Conservation (phyloP, 148 eudicot species). For the Polygonum maritimum region DNA sequence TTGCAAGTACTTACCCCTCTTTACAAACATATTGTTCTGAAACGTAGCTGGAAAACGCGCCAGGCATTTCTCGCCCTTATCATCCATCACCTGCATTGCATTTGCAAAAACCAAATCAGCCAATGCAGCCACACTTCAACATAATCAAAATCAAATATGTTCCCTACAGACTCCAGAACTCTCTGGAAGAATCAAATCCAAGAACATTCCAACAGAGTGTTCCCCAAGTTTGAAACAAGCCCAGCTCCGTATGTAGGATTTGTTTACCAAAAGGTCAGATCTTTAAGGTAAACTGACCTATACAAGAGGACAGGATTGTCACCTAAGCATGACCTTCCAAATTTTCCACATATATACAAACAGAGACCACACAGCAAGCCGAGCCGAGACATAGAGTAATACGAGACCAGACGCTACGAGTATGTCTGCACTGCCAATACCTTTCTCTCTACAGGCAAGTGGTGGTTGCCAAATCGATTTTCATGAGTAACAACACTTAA, state of each 20-base stretch:
- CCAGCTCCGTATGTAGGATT: background rate
- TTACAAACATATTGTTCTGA: constrained; percentile 96
- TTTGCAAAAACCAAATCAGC: background rate
- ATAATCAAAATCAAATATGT: background rate
- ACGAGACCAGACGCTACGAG: constrained; percentile 60
- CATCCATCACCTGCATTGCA: constrained; percentile 53
- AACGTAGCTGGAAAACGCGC: constrained; percentile 91
- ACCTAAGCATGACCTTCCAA: constrained; percentile 66
- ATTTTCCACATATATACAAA: constrained; percentile 83
- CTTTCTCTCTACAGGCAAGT: no score
- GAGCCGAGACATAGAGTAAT: constrained; percentile 74
- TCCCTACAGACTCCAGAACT: no score
- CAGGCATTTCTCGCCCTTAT: constrained; percentile 51
- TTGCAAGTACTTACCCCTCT: constrained; percentile 41
- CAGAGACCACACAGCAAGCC: constrained; percentile 89
- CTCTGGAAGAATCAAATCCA: no score
- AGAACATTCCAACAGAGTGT: no score
- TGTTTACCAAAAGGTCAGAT: background rate
- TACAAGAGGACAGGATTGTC: background rate
- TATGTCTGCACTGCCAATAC: constrained; percentile 40
- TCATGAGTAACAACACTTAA: background rate
- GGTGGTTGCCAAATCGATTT: no score
- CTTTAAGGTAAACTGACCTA: background rate
- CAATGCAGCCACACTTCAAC: background rate
- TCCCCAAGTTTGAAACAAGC: no score